Evolutionary conservation across 2,329 filamentous ascomycete species (phyloP).

Genomic region (Teratosphaeria viscida): DNA sequence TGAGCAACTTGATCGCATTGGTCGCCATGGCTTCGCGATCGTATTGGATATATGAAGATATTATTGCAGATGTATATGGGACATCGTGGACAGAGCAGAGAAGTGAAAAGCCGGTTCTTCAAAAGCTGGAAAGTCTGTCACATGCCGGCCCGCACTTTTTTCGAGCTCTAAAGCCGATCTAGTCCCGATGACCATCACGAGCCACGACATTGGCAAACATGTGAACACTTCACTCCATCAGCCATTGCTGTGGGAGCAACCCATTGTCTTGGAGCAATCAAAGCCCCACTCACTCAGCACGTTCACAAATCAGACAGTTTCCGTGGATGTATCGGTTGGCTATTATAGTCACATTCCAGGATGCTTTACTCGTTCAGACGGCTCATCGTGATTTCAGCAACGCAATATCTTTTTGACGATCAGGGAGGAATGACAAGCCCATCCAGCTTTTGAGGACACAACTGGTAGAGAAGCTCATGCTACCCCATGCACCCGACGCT

Average conservation of each 20-base stretch:
- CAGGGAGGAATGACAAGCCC: not conserved
- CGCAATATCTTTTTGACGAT: not conserved
- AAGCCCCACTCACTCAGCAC: no score
- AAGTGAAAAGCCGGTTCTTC: not conserved
- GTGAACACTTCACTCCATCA: not conserved
- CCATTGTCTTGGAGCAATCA: no score
- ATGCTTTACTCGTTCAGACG: not conserved
- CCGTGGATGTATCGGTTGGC: not conserved
- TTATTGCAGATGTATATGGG: not conserved
- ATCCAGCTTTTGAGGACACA: not conserved
- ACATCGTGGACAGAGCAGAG: not conserved
- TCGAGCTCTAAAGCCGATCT: not conserved
- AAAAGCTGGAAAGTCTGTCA: not conserved
- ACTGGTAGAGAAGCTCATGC: not conserved
- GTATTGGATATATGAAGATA: not conserved
- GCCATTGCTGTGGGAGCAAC: no score
- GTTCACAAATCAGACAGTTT: not conserved
- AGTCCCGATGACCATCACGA: not conserved
- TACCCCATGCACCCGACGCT: not conserved
- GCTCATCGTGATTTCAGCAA: not conserved
- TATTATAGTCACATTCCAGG: not conserved
- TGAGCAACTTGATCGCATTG: slow-evolving; percentile 65
- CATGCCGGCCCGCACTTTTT: slow-evolving; percentile 2
- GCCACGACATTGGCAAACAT: not conserved
- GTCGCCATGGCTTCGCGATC: slow-evolving; percentile 46